A percentile compares a stretch with the other conserved stretches of the same genome.
phyloP scores from a whole-genome alignment of 192 early-diverging fungal genomes.

The Coemansia asiatica region DNA sequence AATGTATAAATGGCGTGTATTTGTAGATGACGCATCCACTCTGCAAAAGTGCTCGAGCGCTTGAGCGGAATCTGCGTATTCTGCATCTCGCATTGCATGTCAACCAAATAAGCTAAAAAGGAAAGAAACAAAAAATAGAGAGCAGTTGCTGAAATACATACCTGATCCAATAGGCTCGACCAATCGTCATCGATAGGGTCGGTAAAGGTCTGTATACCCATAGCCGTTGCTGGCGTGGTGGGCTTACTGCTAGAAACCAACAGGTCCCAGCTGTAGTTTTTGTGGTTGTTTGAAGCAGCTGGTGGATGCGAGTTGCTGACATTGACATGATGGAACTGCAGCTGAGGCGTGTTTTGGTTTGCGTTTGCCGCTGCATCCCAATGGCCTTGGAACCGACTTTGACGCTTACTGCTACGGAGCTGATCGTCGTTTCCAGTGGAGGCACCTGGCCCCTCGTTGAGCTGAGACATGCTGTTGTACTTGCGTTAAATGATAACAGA shows the following conservation, averaged over 20 bases:
- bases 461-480: conserved; percentile 30
- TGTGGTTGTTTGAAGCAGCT: conserved; percentile 10
- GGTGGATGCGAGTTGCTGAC: conserved; percentile 22
- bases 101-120: background rate
- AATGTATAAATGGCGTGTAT: too few relatives aligned
- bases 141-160: conserved; percentile 18
- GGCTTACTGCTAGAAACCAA: conserved; percentile 23
- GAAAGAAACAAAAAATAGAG: background rate
- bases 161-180: conserved; percentile 48
- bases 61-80: background rate
- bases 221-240: conserved; percentile 21
- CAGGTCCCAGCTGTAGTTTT: conserved; percentile 43
- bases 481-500: background rate
- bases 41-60: background rate
- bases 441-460: conserved; percentile 27
- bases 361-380: conserved; percentile 40
- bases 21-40: background rate
- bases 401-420: conserved; percentile 34
- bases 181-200: conserved; percentile 46
- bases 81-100: background rate
- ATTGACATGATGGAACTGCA: conserved; percentile 26
- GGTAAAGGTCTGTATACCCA: conserved; percentile 30
- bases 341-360: conserved; percentile 9
- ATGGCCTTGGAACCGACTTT: conserved; percentile 52
- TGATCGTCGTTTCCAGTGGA: conserved; percentile 30